These are phyloP conservation scores for Chernovozyma aurita DNA, from an alignment of 1,139 yeast genomes.

Conservation along the genomic window DNA sequence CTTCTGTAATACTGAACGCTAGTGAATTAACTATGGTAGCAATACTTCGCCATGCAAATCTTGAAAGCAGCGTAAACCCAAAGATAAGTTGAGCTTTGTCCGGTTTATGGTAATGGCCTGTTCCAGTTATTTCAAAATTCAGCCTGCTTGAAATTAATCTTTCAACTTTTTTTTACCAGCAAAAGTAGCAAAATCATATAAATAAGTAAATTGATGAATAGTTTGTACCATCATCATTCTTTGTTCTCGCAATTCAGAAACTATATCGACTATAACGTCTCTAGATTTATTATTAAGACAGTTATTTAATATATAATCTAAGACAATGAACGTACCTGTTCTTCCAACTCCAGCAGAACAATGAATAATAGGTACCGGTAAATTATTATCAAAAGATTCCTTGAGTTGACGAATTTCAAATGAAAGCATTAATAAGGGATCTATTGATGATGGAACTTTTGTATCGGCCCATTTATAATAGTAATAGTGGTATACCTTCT, in stretches of 20 bases:
- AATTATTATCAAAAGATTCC: conserved; percentile 7
- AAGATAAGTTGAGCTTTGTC: too few species aligned
- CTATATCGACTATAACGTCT: conserved; percentile 31
- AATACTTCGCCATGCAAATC: too few species aligned
- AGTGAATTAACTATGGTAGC: too few species aligned
- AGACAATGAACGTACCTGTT: conserved; percentile 72
- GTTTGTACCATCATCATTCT: conserved; percentile 72
- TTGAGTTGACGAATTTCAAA: conserved; percentile 16
- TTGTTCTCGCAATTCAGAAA: conserved; percentile 44
- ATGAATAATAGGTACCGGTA: conserved; percentile 49
- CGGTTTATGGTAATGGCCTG: too few species aligned
- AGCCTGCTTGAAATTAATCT: too few species aligned
- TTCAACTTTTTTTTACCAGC: not conserved
- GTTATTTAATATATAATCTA: conserved; percentile 50
- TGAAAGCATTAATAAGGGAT: conserved; percentile 33
- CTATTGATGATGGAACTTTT: conserved; percentile 39
- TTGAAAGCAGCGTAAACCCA: too few species aligned
- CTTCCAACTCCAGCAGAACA: conserved; percentile 91
- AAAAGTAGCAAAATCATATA: conserved; percentile 19
- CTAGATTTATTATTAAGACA: not conserved
- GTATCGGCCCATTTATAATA: conserved; percentile 59
- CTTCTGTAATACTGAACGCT: too few species aligned
- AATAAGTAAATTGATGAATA: conserved; percentile 47
- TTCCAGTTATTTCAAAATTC: too few species aligned
- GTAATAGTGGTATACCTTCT: conserved; percentile 48